A percentile compares a stretch with the other conserved stretches of the same genome.
Conservation (phyloP, 2,329 filamentous ascomycete species). For the Talaromyces piceae region DNA sequence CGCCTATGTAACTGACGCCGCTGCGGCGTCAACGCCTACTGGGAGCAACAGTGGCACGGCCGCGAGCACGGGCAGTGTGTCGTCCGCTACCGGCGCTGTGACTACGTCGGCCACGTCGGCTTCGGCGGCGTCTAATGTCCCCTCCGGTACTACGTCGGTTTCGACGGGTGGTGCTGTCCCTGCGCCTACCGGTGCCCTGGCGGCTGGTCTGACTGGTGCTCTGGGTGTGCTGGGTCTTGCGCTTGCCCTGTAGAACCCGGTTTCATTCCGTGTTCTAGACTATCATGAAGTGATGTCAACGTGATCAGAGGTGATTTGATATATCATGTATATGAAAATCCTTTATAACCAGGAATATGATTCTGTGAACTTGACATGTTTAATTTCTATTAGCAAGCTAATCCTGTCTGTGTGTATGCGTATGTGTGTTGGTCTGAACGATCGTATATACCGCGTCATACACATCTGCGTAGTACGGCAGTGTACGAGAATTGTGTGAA, state of each 20-base stretch:
- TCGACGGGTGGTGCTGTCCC: slow-evolving; percentile 14
- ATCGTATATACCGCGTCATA: background rate
- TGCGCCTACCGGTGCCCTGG: slow-evolving; percentile 15
- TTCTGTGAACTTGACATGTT: too few relatives aligned
- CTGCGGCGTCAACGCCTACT: background rate
- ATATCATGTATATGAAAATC: background rate
- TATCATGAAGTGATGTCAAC: background rate
- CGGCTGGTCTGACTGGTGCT: slow-evolving; percentile 15
- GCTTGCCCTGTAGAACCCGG: slow-evolving; percentile 16
- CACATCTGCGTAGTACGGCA: background rate
- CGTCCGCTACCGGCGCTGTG: slow-evolving; percentile 1
- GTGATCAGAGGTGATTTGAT: background rate
- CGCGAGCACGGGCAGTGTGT: slow-evolving; percentile 3
- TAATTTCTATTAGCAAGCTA: too few relatives aligned
- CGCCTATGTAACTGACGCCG: background rate
- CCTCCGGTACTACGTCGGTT: background rate
- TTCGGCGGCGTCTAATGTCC: slow-evolving; percentile 7
- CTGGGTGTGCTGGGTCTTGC: slow-evolving; percentile 18
- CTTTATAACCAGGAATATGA: background rate
- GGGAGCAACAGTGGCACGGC: background rate
- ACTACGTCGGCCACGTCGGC: slow-evolving; percentile 7
- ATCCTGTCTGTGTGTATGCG: too few relatives aligned
- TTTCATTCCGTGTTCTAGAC: background rate
- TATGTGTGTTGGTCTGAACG: too few relatives aligned
- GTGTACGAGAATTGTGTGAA: too few relatives aligned